Base-by-base conservation (phyloP, 1,139 yeast genomes). In the Magnusiomyces fungicola region DNA sequence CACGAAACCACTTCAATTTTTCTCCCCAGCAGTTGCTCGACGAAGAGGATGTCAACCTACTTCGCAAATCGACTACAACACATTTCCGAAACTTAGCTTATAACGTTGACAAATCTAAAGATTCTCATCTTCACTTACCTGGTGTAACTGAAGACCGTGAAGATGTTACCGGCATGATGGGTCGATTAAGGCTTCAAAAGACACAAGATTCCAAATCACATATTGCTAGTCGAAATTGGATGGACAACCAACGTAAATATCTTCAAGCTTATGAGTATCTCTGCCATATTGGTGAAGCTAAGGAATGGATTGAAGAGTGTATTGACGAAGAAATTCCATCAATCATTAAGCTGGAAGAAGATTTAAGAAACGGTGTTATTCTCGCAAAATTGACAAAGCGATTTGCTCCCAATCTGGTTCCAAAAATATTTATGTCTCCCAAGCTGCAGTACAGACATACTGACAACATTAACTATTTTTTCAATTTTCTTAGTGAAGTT, bases 401-500 rank as follows among this genome's bases (percentile, higher is more conserved):
- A 2, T 81, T 92, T 48, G 79, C 85, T 43, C 95, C 97, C 0
- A 73, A 74, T 0, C 68, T 80, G 2, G 84, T 81, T 14, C 75
- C 71, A 39, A 69, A 70, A 47, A 78, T 83, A 16, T 75, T 75
- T 53, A 78, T 78, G 22, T 70, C 76, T n/a, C 80, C 77, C 44
- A 79, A 78, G 51, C 71, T 88, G 42, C 95, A 88, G 63, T 92
- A 87, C 70, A 80, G 86, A 54, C 96, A 89, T 64, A 88, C 96
- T 0, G 97, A 94, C 63, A 92, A 92, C 62, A 92, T 92, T 61
- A 88, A 89, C 61, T 74, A 83, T 25, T 92, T 92, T 66, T 83
- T 92, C 64, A 75, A 79, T 25, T 77, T 92, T 52, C 70, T 88
- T 37, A 84, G 80, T 50, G 78, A 72, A 55, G 75, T 88, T 56